Base-by-base conservation (phyloP, 805 yeast genomes). In the Yamadazyma endophytica region DNA sequence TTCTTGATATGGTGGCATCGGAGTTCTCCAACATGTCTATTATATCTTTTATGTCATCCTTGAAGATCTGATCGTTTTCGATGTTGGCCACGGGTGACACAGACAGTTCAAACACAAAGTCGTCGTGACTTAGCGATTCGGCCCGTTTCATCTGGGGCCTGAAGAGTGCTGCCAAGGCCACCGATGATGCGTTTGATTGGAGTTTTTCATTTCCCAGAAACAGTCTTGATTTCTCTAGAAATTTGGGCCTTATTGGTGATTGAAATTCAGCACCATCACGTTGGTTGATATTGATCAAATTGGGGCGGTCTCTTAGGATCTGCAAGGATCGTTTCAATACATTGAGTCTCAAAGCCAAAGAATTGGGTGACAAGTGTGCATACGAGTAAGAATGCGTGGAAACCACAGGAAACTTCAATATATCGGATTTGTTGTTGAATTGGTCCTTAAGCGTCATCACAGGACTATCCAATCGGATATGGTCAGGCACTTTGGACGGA, bases 381-480 rank as follows among this genome's bases (percentile, higher is more conserved):
- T 86, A 86, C 0, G 95, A 84, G 50, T 82, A 86, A 2, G 94
- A 82, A 51, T 83, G 89, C 1, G 92, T 75, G 9, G 92, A 82
- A 44, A 82, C 88, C 16, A 78, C 76, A 4, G 90, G 87, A 48
- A 85, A 81, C 39, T 68, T 71, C 23, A 79, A 50, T 13, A 82
- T 64, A 33, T 79, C 70, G 23, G 14, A 19, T 22, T 31, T 39
- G 26, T 27, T 31, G 9, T 17, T 24, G 24, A 41, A 38, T 15
- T 35, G 37, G 22, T 38, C 42, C 27, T 26, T 33, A 6, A 41
- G 17, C 7, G 45, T 29, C 45, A 41, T 37, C 17, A 37, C 37
- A 11, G 45, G 42, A 12, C 35, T 34, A 16, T 34, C 40, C 6
- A 38, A n/a, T 9, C 39, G 28, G 5, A 39, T 21, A 4, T 16